Conservation (phyloP, 1,139 yeast genomes). For the Geotrichum histeridarum region DNA sequence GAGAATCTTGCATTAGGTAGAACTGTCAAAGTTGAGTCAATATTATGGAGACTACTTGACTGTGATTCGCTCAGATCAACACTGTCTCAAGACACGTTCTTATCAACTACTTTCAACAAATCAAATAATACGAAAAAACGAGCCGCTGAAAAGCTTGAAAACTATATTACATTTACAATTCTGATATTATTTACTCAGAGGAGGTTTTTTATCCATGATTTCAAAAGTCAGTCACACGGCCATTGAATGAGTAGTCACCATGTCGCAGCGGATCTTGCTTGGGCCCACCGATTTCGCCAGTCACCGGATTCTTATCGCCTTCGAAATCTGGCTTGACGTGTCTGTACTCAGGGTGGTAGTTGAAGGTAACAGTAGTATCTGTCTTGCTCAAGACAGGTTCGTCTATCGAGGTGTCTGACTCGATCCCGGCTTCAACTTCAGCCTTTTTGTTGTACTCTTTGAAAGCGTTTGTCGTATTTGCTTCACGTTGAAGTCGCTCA, state of each 20-base stretch:
- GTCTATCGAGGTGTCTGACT: conserved; percentile 35
- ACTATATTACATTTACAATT: too few species aligned
- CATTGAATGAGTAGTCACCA: conserved; percentile 93
- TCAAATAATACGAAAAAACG: too few species aligned
- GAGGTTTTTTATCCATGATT: too few species aligned
- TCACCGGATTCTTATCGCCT: conserved; percentile 86
- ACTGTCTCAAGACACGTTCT: too few species aligned
- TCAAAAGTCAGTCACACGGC: conserved; percentile 89
- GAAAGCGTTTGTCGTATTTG: conserved; percentile 73
- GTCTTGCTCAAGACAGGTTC: conserved; percentile 41
- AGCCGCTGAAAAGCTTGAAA: too few species aligned
- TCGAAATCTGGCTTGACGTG: conserved; percentile 90
- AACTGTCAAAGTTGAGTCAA: too few species aligned
- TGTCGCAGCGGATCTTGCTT: conserved; percentile 93
- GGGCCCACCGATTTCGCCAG: conserved; percentile 98
- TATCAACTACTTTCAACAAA: too few species aligned
- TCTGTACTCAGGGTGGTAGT: conserved; percentile 59
- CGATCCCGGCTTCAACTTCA: conserved; percentile 44
- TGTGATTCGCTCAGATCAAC: too few species aligned
- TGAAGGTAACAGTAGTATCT: conserved; percentile 55
- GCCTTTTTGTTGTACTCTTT: conserved; percentile 49
- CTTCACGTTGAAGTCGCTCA: conserved; percentile 75
- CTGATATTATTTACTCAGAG: too few species aligned
- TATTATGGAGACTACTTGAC: too few species aligned
- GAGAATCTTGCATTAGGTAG: too few species aligned